These are phyloP conservation scores for Tripidium arundinaceum DNA, from an alignment of 202 grass and related monocot genomes.

Conservation along the genomic window DNA sequence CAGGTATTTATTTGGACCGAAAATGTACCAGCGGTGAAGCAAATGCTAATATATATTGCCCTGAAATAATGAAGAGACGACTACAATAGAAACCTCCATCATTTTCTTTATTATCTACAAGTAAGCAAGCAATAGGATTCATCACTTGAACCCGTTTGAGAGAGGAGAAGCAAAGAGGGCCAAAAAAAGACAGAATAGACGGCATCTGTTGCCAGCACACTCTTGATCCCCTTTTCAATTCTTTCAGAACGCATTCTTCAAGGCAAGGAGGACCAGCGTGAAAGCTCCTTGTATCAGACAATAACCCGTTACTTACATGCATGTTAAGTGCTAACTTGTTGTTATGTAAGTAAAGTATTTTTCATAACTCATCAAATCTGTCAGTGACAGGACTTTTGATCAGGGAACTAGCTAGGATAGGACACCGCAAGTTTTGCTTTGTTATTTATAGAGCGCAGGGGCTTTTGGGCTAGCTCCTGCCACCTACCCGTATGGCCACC, in stretches of 20 bases:
- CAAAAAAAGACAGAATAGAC: not conserved
- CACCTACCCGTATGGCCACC: constrained; percentile 32
- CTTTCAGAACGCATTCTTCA: constrained; percentile 4
- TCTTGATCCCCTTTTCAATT: not conserved
- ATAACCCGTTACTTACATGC: constrained; percentile 15
- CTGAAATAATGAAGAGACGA: no score
- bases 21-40: no score
- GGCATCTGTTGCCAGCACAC: constrained; percentile 17
- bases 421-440: constrained; percentile 26
- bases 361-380: constrained; percentile 11
- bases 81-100: no score
- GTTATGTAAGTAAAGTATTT: not conserved
- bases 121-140: no score
- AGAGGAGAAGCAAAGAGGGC: not conserved
- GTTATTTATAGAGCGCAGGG: constrained; percentile 41
- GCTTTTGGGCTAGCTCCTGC: not conserved
- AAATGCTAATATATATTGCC: no score
- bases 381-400: constrained; percentile 11
- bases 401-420: not conserved
- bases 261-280: constrained; percentile 10
- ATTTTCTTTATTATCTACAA: no score
- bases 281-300: constrained; percentile 10
- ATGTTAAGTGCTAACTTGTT: not conserved
- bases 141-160: not conserved
- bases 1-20: no score